Evolutionary conservation across 345 rosid species (phyloP).

Genomic region (Euphorbia pulcherrima): DNA sequence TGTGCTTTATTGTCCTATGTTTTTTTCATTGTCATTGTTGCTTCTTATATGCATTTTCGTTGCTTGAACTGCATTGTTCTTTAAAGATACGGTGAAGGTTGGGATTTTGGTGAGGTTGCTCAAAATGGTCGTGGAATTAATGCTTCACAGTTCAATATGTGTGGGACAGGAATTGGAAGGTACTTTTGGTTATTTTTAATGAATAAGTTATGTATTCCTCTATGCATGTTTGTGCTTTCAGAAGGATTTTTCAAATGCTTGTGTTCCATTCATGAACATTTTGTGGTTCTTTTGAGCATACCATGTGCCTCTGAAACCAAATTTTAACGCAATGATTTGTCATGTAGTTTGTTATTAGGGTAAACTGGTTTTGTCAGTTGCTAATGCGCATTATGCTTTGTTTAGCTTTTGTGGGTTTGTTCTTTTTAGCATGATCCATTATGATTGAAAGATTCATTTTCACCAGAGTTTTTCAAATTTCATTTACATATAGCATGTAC

Average conservation of each 20-base stretch:
- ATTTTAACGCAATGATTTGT: background rate
- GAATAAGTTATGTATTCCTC: background rate
- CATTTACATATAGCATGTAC: background rate
- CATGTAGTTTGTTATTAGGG: background rate
- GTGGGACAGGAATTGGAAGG: slow-evolving; percentile 93
- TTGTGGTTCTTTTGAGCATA: background rate
- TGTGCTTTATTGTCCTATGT: background rate
- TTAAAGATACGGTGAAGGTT: slow-evolving; percentile 93
- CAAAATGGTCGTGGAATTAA: slow-evolving; percentile 86
- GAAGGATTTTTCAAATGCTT: background rate
- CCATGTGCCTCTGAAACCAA: background rate
- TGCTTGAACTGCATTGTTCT: slow-evolving; percentile 10
- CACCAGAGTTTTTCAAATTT: background rate
- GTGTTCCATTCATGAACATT: background rate
- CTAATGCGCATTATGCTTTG: too few species aligned
- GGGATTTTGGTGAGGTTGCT: slow-evolving; percentile 99
- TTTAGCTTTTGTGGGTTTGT: background rate
- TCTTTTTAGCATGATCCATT: background rate
- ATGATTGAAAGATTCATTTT: background rate
- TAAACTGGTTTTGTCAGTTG: too few species aligned
- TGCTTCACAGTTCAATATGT: slow-evolving; percentile 73
- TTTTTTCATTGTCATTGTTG: background rate
- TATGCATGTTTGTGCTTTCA: background rate
- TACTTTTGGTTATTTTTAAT: slow-evolving; percentile 22
- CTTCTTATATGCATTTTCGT: background rate